A percentile compares a stretch with the other conserved stretches of the same genome.
Evolutionary conservation across 345 rosid genomes (phyloP).

Genomic region (Eucalyptus tenuipes): DNA sequence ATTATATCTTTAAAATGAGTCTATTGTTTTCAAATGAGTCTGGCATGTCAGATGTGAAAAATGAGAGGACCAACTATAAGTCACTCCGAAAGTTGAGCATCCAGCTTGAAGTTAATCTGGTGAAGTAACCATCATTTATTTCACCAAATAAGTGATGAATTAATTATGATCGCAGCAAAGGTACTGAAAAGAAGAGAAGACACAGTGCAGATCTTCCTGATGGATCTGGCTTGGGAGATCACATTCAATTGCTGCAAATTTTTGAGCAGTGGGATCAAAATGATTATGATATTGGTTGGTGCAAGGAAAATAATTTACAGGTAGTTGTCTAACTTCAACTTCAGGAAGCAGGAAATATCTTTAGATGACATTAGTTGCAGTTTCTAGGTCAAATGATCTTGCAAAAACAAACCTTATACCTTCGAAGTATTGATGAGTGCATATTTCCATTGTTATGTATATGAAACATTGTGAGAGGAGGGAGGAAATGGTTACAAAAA

Average conservation of each 20-base stretch:
- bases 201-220: constrained; percentile 63
- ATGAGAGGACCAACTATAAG: neutral
- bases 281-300: constrained; percentile 65
- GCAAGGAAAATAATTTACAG: constrained; percentile 71
- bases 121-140: neutral
- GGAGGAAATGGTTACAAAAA: neutral
- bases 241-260: constrained; percentile 85
- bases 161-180: constrained; percentile 29
- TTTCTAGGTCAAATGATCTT: neutral
- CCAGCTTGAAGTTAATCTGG: neutral
- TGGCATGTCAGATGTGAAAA: neutral
- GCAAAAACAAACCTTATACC: neutral
- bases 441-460: neutral
- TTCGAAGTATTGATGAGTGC: neutral
- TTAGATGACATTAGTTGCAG: neutral
- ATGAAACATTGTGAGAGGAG: neutral
- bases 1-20: neutral
- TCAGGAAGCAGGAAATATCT: neutral
- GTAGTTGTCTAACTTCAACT: constrained; percentile 12
- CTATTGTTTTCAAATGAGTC: neutral
- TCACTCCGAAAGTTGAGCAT: neutral
- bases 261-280: constrained; percentile 66
- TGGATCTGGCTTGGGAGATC: constrained; percentile 94
- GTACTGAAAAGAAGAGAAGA: constrained; percentile 75
- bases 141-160: neutral